A percentile compares a stretch with the other conserved stretches of the same genome.
Conservation (phyloP, 164 flowering plant genomes). For the Vitis riparia region DNA sequence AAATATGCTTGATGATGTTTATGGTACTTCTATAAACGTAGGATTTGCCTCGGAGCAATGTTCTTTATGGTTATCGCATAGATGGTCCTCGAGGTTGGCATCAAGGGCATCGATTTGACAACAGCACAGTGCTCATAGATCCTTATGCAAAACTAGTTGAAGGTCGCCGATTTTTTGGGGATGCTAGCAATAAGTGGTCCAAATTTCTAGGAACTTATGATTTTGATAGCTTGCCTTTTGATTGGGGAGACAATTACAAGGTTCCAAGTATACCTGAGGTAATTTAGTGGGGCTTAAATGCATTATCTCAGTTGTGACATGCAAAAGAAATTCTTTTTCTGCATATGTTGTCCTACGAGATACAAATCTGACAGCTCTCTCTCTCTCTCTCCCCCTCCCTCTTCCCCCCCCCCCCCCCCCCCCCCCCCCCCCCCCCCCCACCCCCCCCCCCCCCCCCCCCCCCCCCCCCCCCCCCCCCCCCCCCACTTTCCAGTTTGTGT, state of each 20-base stretch:
- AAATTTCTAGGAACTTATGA: slow-evolving; percentile 83
- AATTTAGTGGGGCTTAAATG: slow-evolving; percentile 4
- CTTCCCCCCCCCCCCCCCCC: too few species aligned
- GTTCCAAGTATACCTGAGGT: slow-evolving; percentile 94
- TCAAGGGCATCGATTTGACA: slow-evolving; percentile 93
- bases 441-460: neutral
- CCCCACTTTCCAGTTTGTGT: neutral
- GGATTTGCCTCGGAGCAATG: slow-evolving; percentile 74
- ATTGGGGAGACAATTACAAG: slow-evolving; percentile 83
- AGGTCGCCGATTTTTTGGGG: slow-evolving; percentile 84
- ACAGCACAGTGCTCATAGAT: slow-evolving; percentile 66
- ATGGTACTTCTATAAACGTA: slow-evolving; percentile 20
- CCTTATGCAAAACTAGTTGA: slow-evolving; percentile 92
- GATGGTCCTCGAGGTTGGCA: slow-evolving; percentile 85
- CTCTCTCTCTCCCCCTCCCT: neutral
- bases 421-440: neutral
- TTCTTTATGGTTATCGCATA: slow-evolving; percentile 85
- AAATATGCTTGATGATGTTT: neutral
- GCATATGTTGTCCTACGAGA: neutral
- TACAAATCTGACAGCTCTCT: neutral
- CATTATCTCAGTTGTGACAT: neutral
- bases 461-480: neutral
- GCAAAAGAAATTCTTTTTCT: neutral
- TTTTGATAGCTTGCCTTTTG: slow-evolving; percentile 70
- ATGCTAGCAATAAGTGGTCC: slow-evolving; percentile 48